Evolutionary conservation across 2,329 filamentous ascomycete genomes (phyloP), one percentile per base, ranked within the genome.

Genomic region (Aureobasidium sp.): DNA sequence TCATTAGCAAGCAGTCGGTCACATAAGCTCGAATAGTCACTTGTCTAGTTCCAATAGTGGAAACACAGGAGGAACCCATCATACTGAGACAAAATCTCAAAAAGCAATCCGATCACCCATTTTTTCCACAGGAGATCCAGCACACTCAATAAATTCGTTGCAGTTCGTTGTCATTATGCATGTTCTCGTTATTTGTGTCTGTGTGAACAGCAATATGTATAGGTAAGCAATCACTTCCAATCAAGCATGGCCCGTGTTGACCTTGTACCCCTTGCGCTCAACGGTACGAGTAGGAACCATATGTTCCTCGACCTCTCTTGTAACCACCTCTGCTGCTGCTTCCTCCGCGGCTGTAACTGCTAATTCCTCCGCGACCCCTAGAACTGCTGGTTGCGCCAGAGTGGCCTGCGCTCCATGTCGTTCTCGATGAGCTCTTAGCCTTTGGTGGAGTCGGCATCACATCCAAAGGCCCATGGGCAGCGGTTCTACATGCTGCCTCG

Each of bases 401-500:
- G 35, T 21, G 37, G 7, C 38, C 38, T 29, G 25, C 38, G 25
- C 51, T 55, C 51, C 51, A 55, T 1, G 37, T 29, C 25, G 37
- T 43, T 17, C 13, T 55, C 3, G 51, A 9, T 4, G 51, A 31
- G 21, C 38, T 55, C 38, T 55, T 43, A 23, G 27, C 19, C 13
- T 55, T 43, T 10, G 33, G 10, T 10, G 53, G 53, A 13, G 53
- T 46, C 2, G 53, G 40, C n/a, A 13, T 17, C 8, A 46, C 29
- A 35, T 58, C 33, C 43, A 49, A 19, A n/a, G 55, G 55, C 4
- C 55, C 55, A n/a, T 40, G 43, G 5, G 33, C 55, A 49, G 55
- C 55, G 10, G 55, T 40, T 31, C 33, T 49, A 58, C 55, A 49
- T 19, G 55, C 55, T 27, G 42, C 23, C 25, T 58, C 43, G n/a